Percentiles rank a stretch among this genome's conserved stretches.
Evolutionary conservation across 129 eudicot species (phyloP).

Genomic region (Oenanthe sinensis): DNA sequence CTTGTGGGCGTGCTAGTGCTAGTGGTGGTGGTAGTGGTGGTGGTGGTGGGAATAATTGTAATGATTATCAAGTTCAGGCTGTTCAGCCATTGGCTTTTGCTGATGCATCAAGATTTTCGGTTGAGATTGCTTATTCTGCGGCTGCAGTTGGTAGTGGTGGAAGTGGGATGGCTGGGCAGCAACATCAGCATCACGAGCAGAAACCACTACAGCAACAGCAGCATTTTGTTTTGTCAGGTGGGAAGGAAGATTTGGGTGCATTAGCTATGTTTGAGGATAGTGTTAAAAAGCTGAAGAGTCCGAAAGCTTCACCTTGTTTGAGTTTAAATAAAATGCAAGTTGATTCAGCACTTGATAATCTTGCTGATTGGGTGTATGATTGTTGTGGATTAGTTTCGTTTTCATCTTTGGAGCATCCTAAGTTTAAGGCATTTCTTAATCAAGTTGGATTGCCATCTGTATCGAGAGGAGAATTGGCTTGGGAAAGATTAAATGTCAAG

Average conservation of each 20-base stretch:
- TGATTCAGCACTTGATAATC: conserved; percentile 54
- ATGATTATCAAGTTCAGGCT: conserved; percentile 35
- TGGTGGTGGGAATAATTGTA: conserved; percentile 20
- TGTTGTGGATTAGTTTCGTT: conserved; percentile 77
- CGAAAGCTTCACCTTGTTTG: conserved; percentile 64
- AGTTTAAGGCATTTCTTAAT: conserved; percentile 61
- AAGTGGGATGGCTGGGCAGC: conserved; percentile 23
- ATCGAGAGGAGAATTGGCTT: conserved; percentile 44
- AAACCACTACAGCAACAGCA: conserved; percentile 22
- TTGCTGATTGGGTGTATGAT: conserved; percentile 86
- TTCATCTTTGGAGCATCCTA: conserved; percentile 77
- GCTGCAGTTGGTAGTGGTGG: conserved; percentile 26
- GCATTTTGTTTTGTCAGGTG: conserved; percentile 64
- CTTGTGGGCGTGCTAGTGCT: conserved; percentile 23
- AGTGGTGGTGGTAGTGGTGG: conserved; percentile 5
- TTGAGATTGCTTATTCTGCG: conserved; percentile 40
- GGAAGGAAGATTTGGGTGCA: conserved; percentile 83
- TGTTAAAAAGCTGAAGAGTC: conserved; percentile 78
- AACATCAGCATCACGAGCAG: conserved; percentile 24
- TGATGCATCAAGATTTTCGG: conserved; percentile 44
- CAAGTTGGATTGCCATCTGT: conserved; percentile 72
- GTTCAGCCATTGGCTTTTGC: conserved; percentile 45
- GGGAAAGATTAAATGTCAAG: conserved; percentile 61
- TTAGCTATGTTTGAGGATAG: conserved; percentile 89
- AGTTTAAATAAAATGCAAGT: conserved; percentile 59